Evolutionary conservation across 345 rosid genomes (phyloP).

Genomic region (Cardamine resedifolia): DNA sequence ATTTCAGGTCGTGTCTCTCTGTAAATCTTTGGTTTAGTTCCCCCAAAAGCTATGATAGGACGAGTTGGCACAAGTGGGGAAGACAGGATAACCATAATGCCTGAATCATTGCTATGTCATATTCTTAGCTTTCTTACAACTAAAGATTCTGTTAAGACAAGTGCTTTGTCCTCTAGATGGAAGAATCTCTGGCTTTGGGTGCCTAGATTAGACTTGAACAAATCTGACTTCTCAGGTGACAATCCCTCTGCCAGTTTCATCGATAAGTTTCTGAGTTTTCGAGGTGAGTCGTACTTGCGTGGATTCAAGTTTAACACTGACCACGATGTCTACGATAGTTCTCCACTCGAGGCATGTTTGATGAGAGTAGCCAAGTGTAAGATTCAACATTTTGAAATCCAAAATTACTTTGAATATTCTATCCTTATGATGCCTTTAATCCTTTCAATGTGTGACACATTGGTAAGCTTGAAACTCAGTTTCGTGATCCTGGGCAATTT

Average conservation of each 20-base stretch:
- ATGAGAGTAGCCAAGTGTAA: background rate
- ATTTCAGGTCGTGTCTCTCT: background rate
- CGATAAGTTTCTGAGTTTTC: conserved; percentile 14
- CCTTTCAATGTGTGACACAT: background rate
- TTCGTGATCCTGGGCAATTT: background rate
- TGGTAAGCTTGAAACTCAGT: conserved; percentile 20
- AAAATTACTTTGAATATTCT: background rate
- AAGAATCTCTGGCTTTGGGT: conserved; percentile 18
- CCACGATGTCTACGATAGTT: background rate
- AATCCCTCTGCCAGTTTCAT: background rate
- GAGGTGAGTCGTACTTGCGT: conserved; percentile 1
- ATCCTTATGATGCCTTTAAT: background rate
- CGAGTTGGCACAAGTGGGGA: conserved; percentile 2
- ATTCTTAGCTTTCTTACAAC: conserved; percentile 21
- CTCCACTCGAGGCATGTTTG: background rate
- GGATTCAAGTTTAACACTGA: conserved; percentile 24
- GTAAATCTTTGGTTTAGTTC: background rate
- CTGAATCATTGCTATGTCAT: conserved; percentile 15
- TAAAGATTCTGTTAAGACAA: conserved; percentile 5
- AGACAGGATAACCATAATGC: conserved; percentile 25
- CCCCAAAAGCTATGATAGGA: conserved; percentile 9
- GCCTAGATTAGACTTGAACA: conserved; percentile 13
- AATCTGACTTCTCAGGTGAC: conserved; percentile 11
- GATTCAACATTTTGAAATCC: conserved; percentile 24
- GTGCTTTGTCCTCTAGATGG: conserved; percentile 30